These are phyloP conservation scores for Camellia granthamiana DNA, from an alignment of 148 eudicot species.

Conservation along the genomic window DNA sequence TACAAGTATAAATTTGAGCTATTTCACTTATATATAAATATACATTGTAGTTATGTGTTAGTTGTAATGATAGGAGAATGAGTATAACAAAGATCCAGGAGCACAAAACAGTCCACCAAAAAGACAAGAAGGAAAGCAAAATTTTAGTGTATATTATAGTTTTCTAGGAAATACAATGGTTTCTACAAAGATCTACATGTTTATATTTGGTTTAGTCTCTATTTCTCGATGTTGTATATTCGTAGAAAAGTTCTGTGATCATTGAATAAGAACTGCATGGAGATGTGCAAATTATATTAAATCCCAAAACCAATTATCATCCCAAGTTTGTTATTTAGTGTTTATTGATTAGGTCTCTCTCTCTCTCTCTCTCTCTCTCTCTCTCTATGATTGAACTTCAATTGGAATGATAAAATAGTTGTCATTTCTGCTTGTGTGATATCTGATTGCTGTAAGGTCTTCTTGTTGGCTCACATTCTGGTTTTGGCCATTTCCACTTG, in stretches of 20 bases:
- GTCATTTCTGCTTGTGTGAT: background rate
- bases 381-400: background rate
- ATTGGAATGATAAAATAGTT: background rate
- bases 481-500: background rate
- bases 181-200: background rate
- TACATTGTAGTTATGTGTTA: too few species aligned
- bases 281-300: background rate
- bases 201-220: background rate
- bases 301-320: background rate
- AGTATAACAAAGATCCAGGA: too few species aligned
- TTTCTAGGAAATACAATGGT: background rate
- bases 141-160: slow-evolving; percentile 23
- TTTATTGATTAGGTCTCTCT: background rate
- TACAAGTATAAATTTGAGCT: too few species aligned
- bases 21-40: too few species aligned
- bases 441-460: background rate
- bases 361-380: background rate
- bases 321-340: background rate
- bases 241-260: background rate
- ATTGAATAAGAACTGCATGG: background rate
- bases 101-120: too few species aligned
- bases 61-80: too few species aligned
- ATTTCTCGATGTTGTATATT: background rate
- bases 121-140: too few species aligned
- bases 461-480: too few species aligned